phyloP scores from a whole-genome alignment of 2,329 filamentous ascomycete genomes.

The Dothistroma pini region DNA sequence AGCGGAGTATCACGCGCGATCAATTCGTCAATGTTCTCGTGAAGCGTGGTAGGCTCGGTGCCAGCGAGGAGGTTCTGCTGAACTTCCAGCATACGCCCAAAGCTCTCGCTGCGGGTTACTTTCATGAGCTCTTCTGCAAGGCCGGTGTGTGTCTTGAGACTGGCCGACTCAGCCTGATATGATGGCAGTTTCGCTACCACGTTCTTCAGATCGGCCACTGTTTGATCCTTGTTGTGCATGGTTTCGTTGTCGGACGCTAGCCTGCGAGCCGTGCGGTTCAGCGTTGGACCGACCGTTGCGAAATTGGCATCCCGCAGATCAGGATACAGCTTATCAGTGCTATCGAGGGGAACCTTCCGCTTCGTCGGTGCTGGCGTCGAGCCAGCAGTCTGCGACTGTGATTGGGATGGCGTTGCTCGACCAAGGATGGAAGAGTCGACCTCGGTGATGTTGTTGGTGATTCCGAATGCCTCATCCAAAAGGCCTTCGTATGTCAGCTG shows the following conservation, averaged over 20 bases:
- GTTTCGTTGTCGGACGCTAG: constrained; percentile 84
- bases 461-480: constrained; percentile 88
- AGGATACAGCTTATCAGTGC: constrained; percentile 81
- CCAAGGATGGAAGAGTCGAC: constrained; percentile 88
- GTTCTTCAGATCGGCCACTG: constrained; percentile 84
- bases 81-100: constrained; percentile 83
- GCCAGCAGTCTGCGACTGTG: constrained; percentile 34
- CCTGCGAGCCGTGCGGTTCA: constrained; percentile 87
- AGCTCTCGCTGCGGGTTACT: constrained; percentile 82
- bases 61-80: constrained; percentile 94
- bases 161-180: constrained; percentile 90
- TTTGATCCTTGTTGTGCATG: constrained; percentile 74
- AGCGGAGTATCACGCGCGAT: constrained; percentile 82
- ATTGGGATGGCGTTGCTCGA: constrained; percentile 57
- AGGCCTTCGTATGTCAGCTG: constrained; percentile 96
- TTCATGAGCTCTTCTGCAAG: constrained; percentile 95
- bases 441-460: constrained; percentile 88
- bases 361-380: constrained; percentile 53
- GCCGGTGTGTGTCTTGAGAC: constrained; percentile 85
- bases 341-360: constrained; percentile 83
- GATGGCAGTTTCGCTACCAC: constrained; percentile 92
- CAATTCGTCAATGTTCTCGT: constrained; percentile 90
- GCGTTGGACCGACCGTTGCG: constrained; percentile 80
- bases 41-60: constrained; percentile 80
- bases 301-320: constrained; percentile 92